A percentile compares a stretch with the other conserved stretches of the same genome.
Evolutionary conservation across 345 rosid genomes (phyloP).

Genomic region (Linum lewisii): DNA sequence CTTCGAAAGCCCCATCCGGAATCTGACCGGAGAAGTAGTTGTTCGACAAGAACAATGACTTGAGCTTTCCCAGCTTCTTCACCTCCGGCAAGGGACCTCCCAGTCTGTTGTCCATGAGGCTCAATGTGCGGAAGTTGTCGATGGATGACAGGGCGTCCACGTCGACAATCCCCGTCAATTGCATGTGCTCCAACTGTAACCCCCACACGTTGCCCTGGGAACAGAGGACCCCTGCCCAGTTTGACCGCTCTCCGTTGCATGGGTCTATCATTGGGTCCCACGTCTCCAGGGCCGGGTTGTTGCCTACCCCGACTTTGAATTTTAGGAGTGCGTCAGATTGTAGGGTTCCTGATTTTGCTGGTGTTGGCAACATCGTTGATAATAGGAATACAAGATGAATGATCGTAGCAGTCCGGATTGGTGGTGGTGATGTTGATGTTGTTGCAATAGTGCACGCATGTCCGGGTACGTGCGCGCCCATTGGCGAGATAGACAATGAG

Average conservation of each 20-base stretch:
- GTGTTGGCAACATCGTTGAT: neutral
- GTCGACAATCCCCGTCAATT: constrained; percentile 35
- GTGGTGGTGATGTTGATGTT: too few species aligned
- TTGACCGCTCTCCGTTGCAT: constrained; percentile 23
- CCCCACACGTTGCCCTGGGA: constrained; percentile 37
- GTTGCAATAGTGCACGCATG: constrained; percentile 13
- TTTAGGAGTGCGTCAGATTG: constrained; percentile 16
- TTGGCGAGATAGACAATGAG: neutral
- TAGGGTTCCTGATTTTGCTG: neutral
- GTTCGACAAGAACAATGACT: constrained; percentile 52
- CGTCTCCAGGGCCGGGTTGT: constrained; percentile 5
- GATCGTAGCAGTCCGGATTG: too few species aligned
- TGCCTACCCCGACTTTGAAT: constrained; percentile 10
- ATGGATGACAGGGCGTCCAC: constrained; percentile 33
- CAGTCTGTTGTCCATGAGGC: constrained; percentile 62
- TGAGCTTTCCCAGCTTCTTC: constrained; percentile 34
- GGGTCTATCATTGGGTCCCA: constrained; percentile 39
- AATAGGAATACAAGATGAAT: neutral
- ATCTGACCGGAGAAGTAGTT: constrained; percentile 47
- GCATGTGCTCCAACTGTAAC: constrained; percentile 51
- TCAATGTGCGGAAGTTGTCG: constrained; percentile 36
- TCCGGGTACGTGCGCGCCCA: constrained; percentile 21
- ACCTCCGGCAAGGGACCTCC: constrained; percentile 47
- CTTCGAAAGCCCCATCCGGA: constrained; percentile 42
- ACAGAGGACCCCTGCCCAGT: constrained; percentile 66